Percentiles rank a stretch among this genome's conserved stretches.
Conservation (phyloP, 2,329 filamentous ascomycete genomes). For the Fusarium udum region DNA sequence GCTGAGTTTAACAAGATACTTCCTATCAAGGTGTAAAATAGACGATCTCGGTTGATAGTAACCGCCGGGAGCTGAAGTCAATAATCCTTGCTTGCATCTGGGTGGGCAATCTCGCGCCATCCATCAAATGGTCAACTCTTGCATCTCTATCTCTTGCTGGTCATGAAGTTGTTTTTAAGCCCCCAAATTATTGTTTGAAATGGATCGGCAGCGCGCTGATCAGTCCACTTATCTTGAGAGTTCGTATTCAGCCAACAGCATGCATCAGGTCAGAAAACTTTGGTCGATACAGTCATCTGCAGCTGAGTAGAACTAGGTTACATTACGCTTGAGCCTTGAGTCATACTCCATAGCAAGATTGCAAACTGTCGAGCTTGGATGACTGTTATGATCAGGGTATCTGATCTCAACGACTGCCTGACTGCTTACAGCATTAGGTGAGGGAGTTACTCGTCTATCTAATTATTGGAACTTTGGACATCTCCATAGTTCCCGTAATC, state of each 20-base stretch:
- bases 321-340: too few species aligned
- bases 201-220: not conserved
- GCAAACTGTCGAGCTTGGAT: not conserved
- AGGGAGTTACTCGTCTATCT: fast-evolving
- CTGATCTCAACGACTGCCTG: not conserved
- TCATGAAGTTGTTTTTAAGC: not conserved
- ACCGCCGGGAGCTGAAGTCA: not conserved
- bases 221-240: not conserved
- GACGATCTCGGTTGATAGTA: not conserved
- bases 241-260: not conserved
- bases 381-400: not conserved
- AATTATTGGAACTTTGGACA: not conserved
- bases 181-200: not conserved
- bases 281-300: too few species aligned
- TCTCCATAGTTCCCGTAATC: fast-evolving
- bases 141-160: too few species aligned
- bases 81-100: not conserved
- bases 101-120: not conserved
- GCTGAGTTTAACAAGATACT: not conserved
- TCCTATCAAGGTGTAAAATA: not conserved
- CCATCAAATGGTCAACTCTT: too few species aligned
- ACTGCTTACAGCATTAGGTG: not conserved
- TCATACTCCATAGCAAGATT: too few species aligned
- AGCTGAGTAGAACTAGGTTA: too few species aligned
- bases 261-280: too few species aligned